Percentiles rank a stretch among this genome's conserved stretches.
These are phyloP conservation scores for Arabidopsis arenosa DNA, from an alignment of 345 rosid genomes.

Conservation along the genomic window DNA sequence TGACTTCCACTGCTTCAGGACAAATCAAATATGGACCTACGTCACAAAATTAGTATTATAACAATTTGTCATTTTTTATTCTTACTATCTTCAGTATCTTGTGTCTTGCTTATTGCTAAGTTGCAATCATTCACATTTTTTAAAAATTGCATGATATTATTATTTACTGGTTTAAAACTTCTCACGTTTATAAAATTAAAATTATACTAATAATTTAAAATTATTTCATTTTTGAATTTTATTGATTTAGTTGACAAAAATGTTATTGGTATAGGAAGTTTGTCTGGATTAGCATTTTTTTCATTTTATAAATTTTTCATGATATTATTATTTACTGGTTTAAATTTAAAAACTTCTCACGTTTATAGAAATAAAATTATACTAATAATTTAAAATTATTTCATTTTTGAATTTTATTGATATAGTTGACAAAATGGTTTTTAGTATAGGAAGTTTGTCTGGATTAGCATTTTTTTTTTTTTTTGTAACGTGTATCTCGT, in stretches of 20 bases:
- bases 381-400: not conserved
- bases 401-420: not conserved
- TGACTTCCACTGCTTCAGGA: conserved; percentile 41
- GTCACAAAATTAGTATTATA: not conserved
- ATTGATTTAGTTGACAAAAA: not conserved
- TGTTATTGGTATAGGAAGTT: not conserved
- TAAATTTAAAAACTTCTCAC: not conserved
- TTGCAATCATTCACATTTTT: not conserved
- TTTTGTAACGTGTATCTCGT: not conserved
- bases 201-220: not conserved
- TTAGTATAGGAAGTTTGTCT: not conserved
- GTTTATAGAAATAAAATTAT: not conserved
- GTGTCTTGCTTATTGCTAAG: not conserved
- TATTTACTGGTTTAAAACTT: not conserved
- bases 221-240: not conserved
- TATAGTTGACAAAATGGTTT: not conserved
- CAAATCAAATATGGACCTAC: conserved; percentile 9
- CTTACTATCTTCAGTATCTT: not conserved
- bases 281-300: not conserved
- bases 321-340: not conserved
- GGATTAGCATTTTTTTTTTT: not conserved
- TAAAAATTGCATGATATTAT: not conserved
- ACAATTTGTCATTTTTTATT: not conserved
- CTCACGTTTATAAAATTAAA: not conserved
- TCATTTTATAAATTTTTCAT: no score